These are phyloP conservation scores for Trametes versicolor DNA, from an alignment of 1,284 basidiomycete genomes.

Conservation along the genomic window DNA sequence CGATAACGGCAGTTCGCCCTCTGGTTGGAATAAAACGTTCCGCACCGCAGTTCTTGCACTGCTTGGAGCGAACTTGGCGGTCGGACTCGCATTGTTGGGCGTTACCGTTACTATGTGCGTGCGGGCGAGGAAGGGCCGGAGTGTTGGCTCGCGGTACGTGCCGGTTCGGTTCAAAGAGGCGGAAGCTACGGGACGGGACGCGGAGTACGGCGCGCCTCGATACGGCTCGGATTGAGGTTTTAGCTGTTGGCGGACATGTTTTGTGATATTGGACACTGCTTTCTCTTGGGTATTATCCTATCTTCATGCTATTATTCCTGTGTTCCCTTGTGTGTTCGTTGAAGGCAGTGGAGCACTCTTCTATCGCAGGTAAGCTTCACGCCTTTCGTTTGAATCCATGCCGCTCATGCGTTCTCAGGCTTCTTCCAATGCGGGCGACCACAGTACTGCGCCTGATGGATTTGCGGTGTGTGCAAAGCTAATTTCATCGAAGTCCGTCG, in stretches of 20 bases:
- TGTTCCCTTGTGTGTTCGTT: too few species aligned
- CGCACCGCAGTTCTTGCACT: not conserved
- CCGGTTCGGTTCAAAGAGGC: constrained; percentile 8
- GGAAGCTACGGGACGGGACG: not conserved
- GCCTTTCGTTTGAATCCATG: too few species aligned
- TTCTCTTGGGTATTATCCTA: not conserved
- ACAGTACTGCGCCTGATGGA: too few species aligned
- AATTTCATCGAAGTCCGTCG: too few species aligned
- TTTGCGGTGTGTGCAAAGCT: too few species aligned
- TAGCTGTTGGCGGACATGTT: not conserved
- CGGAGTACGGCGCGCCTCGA: not conserved
- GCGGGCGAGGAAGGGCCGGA: not conserved
- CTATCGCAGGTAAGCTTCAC: too few species aligned
- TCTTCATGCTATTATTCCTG: too few species aligned
- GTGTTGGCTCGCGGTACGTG: constrained; percentile 1
- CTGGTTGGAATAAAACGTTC: not conserved
- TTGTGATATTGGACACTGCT: not conserved
- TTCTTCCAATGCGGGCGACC: too few species aligned
- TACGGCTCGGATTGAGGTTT: not conserved
- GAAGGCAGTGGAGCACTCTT: too few species aligned
- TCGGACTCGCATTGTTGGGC: not conserved
- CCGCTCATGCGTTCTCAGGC: too few species aligned
- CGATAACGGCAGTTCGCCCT: not conserved
- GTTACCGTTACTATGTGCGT: constrained; percentile 1
- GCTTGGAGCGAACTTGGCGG: not conserved